Percentiles rank a stretch among this genome's conserved stretches.
These are phyloP conservation scores for Phytophthora brassicae DNA, from an alignment of 352 stramenopile species.

Conservation along the genomic window DNA sequence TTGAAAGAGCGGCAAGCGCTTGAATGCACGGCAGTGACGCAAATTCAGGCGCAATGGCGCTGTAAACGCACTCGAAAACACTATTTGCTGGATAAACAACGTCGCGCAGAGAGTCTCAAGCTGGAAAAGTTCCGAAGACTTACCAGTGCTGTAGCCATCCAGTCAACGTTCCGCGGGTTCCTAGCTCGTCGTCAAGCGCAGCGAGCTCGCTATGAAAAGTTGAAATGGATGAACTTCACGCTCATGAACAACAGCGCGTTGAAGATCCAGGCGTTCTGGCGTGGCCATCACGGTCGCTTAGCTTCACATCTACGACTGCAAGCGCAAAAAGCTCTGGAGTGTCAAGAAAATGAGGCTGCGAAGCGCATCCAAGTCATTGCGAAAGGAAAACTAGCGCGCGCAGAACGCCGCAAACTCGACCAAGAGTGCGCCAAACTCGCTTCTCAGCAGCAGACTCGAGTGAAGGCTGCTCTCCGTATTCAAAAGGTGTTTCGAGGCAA, in stretches of 20 bases:
- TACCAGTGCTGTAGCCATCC: constrained; percentile 56
- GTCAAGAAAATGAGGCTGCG: constrained; percentile 59
- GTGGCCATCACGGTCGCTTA: constrained; percentile 69
- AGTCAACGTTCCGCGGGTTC: constrained; percentile 67
- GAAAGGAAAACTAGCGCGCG: constrained; percentile 52
- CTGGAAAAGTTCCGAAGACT: constrained; percentile 44
- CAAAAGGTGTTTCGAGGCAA: constrained; percentile 69
- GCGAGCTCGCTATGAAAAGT: constrained; percentile 56
- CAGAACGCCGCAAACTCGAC: constrained; percentile 32
- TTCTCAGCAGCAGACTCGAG: constrained; percentile 32
- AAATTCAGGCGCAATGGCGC: constrained; percentile 60
- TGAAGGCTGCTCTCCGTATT: constrained; percentile 53
- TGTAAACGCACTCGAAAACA: constrained; percentile 26
- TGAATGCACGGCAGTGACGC: constrained; percentile 39
- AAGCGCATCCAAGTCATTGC: constrained; percentile 61
- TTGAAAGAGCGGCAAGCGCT: constrained; percentile 20
- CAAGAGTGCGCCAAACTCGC: constrained; percentile 36
- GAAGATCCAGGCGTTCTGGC: constrained; percentile 76
- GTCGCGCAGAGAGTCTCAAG: constrained; percentile 32
- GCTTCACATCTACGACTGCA: constrained; percentile 58
- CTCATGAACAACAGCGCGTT: constrained; percentile 65
- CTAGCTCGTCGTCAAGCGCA: constrained; percentile 48
- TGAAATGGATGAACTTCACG: constrained; percentile 69
- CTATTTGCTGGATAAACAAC: constrained; percentile 37
- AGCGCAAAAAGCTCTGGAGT: constrained; percentile 47